Percentiles rank a stretch among this genome's conserved stretches.
These are phyloP conservation scores for Leishmania major DNA, from an alignment of 208 protist species.

Conservation along the genomic window DNA sequence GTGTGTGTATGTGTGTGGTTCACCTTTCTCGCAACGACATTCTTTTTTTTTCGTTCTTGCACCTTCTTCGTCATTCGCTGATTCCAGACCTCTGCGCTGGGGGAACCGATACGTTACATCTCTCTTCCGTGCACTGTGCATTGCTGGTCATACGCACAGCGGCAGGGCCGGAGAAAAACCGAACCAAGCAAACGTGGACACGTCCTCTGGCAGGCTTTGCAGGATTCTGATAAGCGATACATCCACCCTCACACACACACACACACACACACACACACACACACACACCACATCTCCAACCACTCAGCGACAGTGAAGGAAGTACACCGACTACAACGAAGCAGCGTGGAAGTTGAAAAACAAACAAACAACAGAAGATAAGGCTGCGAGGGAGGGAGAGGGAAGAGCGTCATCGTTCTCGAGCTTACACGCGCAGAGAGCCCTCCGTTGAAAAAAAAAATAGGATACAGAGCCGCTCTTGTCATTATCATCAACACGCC, in stretches of 20 bases:
- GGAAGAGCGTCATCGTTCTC: not conserved
- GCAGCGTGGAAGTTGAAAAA: not conserved
- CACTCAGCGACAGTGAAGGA: not conserved
- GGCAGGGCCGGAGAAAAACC: not conserved
- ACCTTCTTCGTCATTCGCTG: not conserved
- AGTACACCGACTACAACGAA: not conserved
- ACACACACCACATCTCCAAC: not conserved
- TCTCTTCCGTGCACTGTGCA: not conserved
- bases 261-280: constrained; percentile 12
- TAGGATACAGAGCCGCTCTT: not conserved
- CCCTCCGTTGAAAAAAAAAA: no score
- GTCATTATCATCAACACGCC: not conserved
- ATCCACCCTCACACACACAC: no score
- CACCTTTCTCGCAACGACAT: not conserved
- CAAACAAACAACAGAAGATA: not conserved
- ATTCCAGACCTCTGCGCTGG: not conserved
- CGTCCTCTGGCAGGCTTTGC: constrained; percentile 1
- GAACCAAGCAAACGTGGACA: not conserved
- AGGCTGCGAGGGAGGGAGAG: not conserved
- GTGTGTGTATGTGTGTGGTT: not conserved
- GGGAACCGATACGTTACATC: not conserved
- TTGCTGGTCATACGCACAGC: not conserved
- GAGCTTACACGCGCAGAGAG: not conserved
- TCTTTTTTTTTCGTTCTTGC: not conserved
- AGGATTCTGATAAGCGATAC: not conserved